Conservation (phyloP, 2,329 filamentous ascomycete species). For the Talaromyces sp. region DNA sequence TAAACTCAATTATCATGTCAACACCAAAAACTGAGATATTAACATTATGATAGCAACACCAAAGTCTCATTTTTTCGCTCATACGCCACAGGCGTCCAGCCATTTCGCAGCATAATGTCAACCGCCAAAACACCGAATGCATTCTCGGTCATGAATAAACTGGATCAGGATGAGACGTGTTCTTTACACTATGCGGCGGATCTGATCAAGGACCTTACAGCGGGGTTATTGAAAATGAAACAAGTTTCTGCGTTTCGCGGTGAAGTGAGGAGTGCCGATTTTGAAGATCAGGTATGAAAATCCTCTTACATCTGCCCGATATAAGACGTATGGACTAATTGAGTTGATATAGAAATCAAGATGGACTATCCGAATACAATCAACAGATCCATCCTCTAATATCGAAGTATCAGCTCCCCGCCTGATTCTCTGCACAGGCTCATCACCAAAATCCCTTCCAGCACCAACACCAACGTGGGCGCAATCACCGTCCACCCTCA, state of each 20-base stretch:
- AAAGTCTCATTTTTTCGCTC: constrained; percentile 56
- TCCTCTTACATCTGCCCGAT: background rate
- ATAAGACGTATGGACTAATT: background rate
- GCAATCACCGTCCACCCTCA: constrained; percentile 33
- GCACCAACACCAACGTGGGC: constrained; percentile 40
- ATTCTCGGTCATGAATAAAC: constrained; percentile 47
- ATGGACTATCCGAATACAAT: constrained; percentile 32
- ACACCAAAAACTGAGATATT: background rate
- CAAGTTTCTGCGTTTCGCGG: constrained; percentile 32
- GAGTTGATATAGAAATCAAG: constrained; percentile 21
- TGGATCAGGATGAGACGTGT: constrained; percentile 56
- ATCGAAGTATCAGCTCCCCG: constrained; percentile 37
- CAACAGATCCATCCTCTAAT: constrained; percentile 26
- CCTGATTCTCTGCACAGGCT: constrained; percentile 57
- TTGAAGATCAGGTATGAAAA: constrained; percentile 26
- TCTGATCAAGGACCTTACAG: constrained; percentile 46
- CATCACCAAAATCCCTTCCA: constrained; percentile 44
- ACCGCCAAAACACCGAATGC: constrained; percentile 49
- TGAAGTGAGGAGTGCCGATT: constrained; percentile 31
- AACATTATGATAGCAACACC: constrained; percentile 48
- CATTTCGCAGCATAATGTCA: constrained; percentile 50
- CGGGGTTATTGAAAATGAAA: constrained; percentile 34
- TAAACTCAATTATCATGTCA: no score
- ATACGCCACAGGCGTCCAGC: constrained; percentile 50
- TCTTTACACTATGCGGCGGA: constrained; percentile 55